Conservation (phyloP, 345 rosid genomes). For the Aquilaria malaccensis region DNA sequence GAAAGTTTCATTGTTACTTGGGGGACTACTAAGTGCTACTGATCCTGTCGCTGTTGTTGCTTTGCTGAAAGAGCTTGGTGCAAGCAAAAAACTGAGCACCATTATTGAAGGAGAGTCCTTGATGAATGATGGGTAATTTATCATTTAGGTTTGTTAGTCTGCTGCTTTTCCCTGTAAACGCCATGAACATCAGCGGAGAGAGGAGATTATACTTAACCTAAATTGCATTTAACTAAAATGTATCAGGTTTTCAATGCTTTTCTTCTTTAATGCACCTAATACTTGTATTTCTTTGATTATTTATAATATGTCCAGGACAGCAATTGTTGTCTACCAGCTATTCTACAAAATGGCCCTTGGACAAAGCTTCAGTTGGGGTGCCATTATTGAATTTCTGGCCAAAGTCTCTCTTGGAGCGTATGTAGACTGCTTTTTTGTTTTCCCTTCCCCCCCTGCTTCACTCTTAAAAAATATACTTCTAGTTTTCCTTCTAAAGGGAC, state of each 20-base stretch:
- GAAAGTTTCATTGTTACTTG: slow-evolving; percentile 88
- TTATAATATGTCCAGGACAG: slow-evolving; percentile 53
- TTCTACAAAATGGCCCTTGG: slow-evolving; percentile 85
- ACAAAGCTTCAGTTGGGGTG: slow-evolving; percentile 37
- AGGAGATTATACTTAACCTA: slow-evolving; percentile 3
- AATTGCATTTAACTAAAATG: not conserved
- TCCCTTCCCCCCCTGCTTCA: too few species aligned
- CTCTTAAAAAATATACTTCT: not conserved
- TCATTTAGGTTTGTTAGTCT: slow-evolving; percentile 3
- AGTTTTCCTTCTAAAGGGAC: not conserved
- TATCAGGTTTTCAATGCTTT: slow-evolving; percentile 5
- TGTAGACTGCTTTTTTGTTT: slow-evolving; percentile 27
- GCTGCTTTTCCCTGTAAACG: not conserved
- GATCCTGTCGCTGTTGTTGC: slow-evolving; percentile 99
- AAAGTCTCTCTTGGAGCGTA: slow-evolving; percentile 91
- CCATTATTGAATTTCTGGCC: slow-evolving; percentile 59
- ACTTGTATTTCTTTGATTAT: slow-evolving; percentile 10
- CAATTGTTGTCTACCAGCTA: slow-evolving; percentile 91
- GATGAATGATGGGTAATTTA: slow-evolving; percentile 93
- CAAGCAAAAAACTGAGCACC: slow-evolving; percentile 91
- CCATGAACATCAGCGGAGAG: slow-evolving; percentile 1
- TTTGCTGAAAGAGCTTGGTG: slow-evolving; percentile 90
- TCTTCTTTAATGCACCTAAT: slow-evolving; percentile 7
- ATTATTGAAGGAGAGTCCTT: slow-evolving; percentile 96
- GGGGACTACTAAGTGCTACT: slow-evolving; percentile 95